Percentiles rank a stretch among this genome's conserved stretches.
phyloP scores from a whole-genome alignment of 2,329 filamentous ascomycete species.

The Colletotrichum trifolii region DNA sequence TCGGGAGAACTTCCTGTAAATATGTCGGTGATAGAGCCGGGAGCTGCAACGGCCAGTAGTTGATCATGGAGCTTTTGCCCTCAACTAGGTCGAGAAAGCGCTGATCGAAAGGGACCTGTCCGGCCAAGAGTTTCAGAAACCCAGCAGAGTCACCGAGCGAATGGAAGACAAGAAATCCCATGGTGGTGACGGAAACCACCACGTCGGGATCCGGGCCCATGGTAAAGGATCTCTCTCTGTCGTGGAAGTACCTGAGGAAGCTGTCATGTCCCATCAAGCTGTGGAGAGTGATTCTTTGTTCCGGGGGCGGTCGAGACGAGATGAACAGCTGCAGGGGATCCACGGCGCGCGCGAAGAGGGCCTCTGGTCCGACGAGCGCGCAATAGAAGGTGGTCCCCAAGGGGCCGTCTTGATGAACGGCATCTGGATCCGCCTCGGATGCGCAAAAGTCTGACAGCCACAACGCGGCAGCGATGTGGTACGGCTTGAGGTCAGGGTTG shows the following conservation, averaged over 20 bases:
- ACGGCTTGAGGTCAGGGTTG: slow-evolving; percentile 42
- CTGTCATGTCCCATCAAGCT: too few species aligned
- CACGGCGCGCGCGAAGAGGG: slow-evolving; percentile 39
- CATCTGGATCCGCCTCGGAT: slow-evolving; percentile 15
- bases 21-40: not conserved
- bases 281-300: too few species aligned
- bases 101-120: not conserved
- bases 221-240: not conserved
- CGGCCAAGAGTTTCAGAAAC: slow-evolving; percentile 3
- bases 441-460: slow-evolving; percentile 45
- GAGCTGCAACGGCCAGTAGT: slow-evolving; percentile 17
- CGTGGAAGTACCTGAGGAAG: too few species aligned
- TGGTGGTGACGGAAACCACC: slow-evolving; percentile 11
- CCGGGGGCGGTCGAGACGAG: too few species aligned
- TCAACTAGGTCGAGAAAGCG: slow-evolving; percentile 12
- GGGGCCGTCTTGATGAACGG: slow-evolving; percentile 38
- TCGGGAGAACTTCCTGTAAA: slow-evolving; percentile 3
- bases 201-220: slow-evolving; percentile 11
- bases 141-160: not conserved
- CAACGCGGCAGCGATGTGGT: slow-evolving; percentile 50
- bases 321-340: slow-evolving; percentile 17
- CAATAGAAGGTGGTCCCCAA: slow-evolving; percentile 49
- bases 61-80: slow-evolving; percentile 5
- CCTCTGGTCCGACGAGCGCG: slow-evolving; percentile 46
- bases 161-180: slow-evolving; percentile 28